Evolutionary conservation across 2,329 filamentous ascomycete species (phyloP), one percentile per base, ranked within the genome.

Genomic region (Trichoderma atroviride): DNA sequence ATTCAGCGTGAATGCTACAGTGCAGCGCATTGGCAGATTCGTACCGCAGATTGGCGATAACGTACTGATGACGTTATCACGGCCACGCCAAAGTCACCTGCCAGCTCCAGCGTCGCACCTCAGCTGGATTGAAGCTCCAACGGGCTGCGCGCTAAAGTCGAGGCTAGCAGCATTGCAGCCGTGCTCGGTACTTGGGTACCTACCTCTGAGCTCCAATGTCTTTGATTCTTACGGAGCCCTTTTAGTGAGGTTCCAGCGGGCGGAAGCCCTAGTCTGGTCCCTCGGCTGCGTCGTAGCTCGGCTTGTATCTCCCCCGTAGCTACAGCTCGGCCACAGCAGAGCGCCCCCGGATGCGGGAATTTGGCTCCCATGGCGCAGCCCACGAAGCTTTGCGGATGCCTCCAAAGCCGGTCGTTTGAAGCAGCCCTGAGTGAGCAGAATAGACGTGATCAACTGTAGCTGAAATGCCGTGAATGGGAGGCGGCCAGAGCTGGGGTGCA

Each of bases 1-100:
- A 22, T 50, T 13, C 19, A 9, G 2, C 11, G 1, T 7, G 47
- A 19, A 50, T 24, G 47, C 22, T 50, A 50, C 47, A 50, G 6
- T n/a, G 3, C 24, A 55, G 22, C 24, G 52, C 58, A 47, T 60
- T 47, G 56, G 33, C n/a, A 35, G 24, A 2, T 24, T 37, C 31
- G 22, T 11, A 33, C 37, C 37, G 16, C 16, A 43, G 16, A 43
- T 43, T 19, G 40, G 40, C 6, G 6, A 43, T 16, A 33, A 64
- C 50, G 61, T 65, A 57, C 31, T 56, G 62, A 69, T 79, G 85
- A 57, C 83, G 83, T 73, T 47, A 43, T 40, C 52, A 65, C 56
- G 52, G 56, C 47, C 47, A 22, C 19, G n/a, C 22, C 47, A 50
- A 24, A 50, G 22, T 50, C 47, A 50, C 47, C 47, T 50, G 47